phyloP scores from a whole-genome alignment of 2,329 filamentous ascomycete species.

The Phaeophleospora eucalypticola region DNA sequence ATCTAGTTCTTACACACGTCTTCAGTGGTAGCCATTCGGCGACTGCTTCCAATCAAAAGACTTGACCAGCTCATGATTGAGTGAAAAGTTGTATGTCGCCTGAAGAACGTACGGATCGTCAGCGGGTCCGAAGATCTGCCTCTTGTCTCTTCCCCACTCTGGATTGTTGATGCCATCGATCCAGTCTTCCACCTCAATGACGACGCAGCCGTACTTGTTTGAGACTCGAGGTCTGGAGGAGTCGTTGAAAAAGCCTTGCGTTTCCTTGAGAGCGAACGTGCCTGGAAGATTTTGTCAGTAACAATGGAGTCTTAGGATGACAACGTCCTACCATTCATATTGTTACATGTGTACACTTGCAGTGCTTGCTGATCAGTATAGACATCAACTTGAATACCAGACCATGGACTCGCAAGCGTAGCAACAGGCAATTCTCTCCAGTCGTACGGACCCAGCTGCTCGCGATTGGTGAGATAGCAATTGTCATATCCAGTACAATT shows the following conservation, averaged over 20 bases:
- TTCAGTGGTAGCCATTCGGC: no score
- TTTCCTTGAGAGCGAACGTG: conserved; percentile 62
- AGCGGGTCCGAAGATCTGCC: conserved; percentile 45
- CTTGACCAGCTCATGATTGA: conserved; percentile 6
- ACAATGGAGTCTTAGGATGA: no score
- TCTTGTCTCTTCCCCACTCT: conserved; percentile 66
- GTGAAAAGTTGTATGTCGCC: conserved; percentile 42
- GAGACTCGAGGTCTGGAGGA: conserved; percentile 58
- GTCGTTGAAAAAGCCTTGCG: conserved; percentile 60
- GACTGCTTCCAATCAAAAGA: neutral
- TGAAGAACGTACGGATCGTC: conserved; percentile 42
- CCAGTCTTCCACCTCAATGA: conserved; percentile 88
- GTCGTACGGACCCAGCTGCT: conserved; percentile 54
- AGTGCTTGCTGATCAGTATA: conserved; percentile 80
- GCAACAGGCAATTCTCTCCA: conserved; percentile 63
- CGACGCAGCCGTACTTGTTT: conserved; percentile 75
- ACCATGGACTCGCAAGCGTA: conserved; percentile 66
- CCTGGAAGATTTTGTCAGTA: conserved; percentile 35
- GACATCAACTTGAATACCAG: conserved; percentile 78
- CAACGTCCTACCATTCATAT: conserved; percentile 70
- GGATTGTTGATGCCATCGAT: conserved; percentile 91
- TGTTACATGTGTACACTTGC: conserved; percentile 81
- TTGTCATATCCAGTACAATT: conserved; percentile 82
- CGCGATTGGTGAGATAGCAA: conserved; percentile 66
- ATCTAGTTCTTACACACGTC: neutral